Conservation (phyloP, 768 basidiomycete genomes). For the Sporobolomyces roseus region DNA sequence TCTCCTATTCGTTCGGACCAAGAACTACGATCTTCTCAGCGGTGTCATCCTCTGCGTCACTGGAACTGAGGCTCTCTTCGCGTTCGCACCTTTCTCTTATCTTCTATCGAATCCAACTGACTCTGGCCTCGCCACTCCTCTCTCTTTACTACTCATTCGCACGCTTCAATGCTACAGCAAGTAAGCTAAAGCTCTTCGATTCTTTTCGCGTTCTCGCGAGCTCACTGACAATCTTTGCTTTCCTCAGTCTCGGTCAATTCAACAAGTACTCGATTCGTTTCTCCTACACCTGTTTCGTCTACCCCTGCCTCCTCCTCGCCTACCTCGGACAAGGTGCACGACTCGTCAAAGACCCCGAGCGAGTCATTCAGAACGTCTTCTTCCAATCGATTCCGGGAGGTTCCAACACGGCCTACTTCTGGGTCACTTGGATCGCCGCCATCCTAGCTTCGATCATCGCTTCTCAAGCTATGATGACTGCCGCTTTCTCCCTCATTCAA, state of each 20-base stretch:
- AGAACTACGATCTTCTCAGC: constrained; percentile 60
- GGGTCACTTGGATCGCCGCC: constrained; percentile 65
- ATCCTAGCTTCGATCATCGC: constrained; percentile 61
- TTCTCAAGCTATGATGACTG: constrained; percentile 60
- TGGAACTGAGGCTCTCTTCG: constrained; percentile 66
- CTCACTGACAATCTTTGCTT: too few relatives aligned
- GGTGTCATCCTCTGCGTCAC: constrained; percentile 67
- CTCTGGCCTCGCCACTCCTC: not conserved
- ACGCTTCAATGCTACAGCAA: too few relatives aligned
- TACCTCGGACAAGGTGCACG: constrained; percentile 71
- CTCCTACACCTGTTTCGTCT: constrained; percentile 54
- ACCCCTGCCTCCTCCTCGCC: constrained; percentile 61
- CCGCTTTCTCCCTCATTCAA: constrained; percentile 57
- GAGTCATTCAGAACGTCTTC: constrained; percentile 59
- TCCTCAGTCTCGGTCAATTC: constrained; percentile 59
- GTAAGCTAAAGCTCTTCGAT: too few relatives aligned
- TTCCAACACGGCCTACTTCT: constrained; percentile 58
- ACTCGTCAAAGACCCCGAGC: constrained; percentile 57
- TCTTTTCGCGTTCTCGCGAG: constrained; percentile 49
- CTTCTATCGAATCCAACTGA: too few relatives aligned
- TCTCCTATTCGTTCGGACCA: constrained; percentile 64
- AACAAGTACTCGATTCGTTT: constrained; percentile 61
- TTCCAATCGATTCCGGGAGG: constrained; percentile 64
- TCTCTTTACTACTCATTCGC: too few relatives aligned
- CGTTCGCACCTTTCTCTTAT: constrained; percentile 49